Conservation (phyloP, 2,329 filamentous ascomycete species). For the Penicillium sp. region DNA sequence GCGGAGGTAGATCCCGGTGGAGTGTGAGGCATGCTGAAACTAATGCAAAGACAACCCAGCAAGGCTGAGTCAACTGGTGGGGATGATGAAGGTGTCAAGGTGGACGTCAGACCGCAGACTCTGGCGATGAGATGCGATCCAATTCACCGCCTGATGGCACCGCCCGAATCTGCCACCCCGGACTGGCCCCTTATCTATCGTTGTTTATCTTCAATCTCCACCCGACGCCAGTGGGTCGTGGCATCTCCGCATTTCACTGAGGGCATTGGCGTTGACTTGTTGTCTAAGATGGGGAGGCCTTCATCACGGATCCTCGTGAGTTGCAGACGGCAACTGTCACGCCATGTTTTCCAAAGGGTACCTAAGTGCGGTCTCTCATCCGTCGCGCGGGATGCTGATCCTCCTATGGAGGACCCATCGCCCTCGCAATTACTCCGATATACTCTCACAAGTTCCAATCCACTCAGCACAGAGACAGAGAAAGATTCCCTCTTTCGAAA, state of each 20-base stretch:
- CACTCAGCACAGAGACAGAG: neutral
- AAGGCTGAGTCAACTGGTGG: neutral
- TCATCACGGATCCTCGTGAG: constrained; percentile 1
- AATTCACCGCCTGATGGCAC: constrained; percentile 16
- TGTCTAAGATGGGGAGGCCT: constrained; percentile 14
- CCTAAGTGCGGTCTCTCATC: neutral
- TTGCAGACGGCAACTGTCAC: neutral
- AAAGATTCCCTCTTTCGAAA: constrained; percentile 13
- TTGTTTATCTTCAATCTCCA: constrained; percentile 28
- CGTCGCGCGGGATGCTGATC: neutral
- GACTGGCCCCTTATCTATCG: constrained; percentile 16
- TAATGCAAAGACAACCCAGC: neutral
- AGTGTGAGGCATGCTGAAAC: constrained; percentile 20
- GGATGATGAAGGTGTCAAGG: neutral
- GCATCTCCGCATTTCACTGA: constrained; percentile 12
- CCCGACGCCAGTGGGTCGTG: constrained; percentile 21
- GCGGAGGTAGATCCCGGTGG: constrained; percentile 18
- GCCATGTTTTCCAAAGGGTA: neutral
- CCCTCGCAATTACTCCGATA: constrained; percentile 38
- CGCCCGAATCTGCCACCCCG: constrained; percentile 26
- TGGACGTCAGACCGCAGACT: constrained; percentile 11
- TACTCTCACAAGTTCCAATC: constrained; percentile 30
- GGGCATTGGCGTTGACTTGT: constrained; percentile 1
- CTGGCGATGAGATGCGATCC: constrained; percentile 20
- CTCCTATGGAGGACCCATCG: constrained; percentile 16